Conservation (phyloP, 202 grass and related monocot species). For the Cymbopogon flexuosus region DNA sequence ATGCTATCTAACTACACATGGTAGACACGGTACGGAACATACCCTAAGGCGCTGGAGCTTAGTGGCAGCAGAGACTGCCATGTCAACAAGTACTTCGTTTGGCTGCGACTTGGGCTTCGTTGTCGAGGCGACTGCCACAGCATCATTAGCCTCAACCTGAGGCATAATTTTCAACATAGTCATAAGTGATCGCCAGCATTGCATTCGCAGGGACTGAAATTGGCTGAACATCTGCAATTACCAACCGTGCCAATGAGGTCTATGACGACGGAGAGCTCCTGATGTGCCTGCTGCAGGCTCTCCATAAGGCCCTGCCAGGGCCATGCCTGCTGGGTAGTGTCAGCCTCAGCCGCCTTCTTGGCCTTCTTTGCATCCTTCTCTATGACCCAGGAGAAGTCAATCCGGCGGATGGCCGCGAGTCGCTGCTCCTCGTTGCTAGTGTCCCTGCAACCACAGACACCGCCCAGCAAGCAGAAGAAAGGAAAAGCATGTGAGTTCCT, state of each 20-base stretch:
- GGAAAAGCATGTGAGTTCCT: not conserved
- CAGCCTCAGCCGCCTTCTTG: conserved; percentile 48
- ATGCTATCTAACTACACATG: not conserved
- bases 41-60: conserved; percentile 90
- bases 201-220: not conserved
- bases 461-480: not conserved
- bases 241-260: conserved; percentile 80
- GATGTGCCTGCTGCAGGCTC: conserved; percentile 75
- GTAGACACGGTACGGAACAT: not conserved
- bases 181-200: not conserved
- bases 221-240: not conserved
- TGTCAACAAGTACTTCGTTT: conserved; percentile 65
- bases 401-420: conserved; percentile 57
- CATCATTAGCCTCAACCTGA: conserved; percentile 91
- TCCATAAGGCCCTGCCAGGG: conserved; percentile 80
- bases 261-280: conserved; percentile 75
- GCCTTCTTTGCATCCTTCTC: conserved; percentile 75
- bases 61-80: conserved; percentile 78
- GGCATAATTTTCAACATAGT: conserved; percentile 16
- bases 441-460: conserved; percentile 36
- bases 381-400: conserved; percentile 75
- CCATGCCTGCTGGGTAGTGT: conserved; percentile 48
- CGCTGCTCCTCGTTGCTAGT: conserved; percentile 70
- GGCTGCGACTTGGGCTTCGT: conserved; percentile 72
- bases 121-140: conserved; percentile 61